Evolutionary conservation across 1,139 yeast genomes (phyloP).

Genomic region (Hansenula lynferdii): DNA sequence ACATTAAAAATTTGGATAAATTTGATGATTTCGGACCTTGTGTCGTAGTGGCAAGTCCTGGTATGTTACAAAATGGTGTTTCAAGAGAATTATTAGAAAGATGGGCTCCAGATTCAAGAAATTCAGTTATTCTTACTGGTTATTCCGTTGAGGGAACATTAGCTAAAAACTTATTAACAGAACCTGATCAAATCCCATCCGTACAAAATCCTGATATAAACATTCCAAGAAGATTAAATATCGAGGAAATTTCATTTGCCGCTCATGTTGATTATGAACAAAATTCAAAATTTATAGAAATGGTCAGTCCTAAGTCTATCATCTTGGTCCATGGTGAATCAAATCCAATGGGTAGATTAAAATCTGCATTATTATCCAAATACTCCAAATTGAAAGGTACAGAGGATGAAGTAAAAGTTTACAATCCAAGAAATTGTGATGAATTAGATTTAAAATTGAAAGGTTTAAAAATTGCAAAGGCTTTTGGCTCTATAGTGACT

Average conservation of each 20-base stretch:
- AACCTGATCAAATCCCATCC: constrained; percentile 87
- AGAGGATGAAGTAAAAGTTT: constrained; percentile 86
- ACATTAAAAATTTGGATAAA: constrained; percentile 72
- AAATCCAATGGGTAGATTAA: constrained; percentile 95
- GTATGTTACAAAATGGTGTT: constrained; percentile 96
- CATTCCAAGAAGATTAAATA: constrained; percentile 80
- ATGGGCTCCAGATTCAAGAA: constrained; percentile 97
- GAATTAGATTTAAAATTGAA: constrained; percentile 71
- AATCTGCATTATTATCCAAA: constrained; percentile 86
- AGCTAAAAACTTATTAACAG: constrained; percentile 86
- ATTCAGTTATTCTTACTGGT: constrained; percentile 86
- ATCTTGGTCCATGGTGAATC: constrained; percentile 98
- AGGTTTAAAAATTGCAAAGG: constrained; percentile 83
- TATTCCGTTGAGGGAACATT: constrained; percentile 97
- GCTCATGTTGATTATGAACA: constrained; percentile 98
- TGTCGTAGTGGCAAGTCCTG: constrained; percentile 95
- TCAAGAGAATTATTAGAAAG: constrained; percentile 86
- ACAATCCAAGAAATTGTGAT: constrained; percentile 90
- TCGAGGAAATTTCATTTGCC: constrained; percentile 97
- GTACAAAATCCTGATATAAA: constrained; percentile 70
- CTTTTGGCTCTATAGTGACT: constrained; percentile 72
- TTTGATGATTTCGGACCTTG: constrained; percentile 95
- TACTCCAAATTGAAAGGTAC: constrained; percentile 81
- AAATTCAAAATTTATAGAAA: constrained; percentile 84
- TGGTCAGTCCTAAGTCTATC: constrained; percentile 76